Conservation (phyloP, 345 rosid species). For the Eucalyptus tenuipes region DNA sequence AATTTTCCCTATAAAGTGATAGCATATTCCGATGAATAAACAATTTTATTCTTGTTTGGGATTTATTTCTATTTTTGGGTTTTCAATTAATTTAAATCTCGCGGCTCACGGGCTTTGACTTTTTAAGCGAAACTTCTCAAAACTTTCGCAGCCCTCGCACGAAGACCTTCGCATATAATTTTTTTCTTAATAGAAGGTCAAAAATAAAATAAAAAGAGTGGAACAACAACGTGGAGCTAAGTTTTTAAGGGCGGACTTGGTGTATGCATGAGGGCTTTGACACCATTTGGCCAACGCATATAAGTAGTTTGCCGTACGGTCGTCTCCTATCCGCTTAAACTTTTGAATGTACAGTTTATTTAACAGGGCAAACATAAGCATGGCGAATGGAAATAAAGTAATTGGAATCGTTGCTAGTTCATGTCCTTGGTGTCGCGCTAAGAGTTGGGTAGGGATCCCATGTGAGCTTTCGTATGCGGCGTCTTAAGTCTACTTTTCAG, state of each 20-base stretch:
- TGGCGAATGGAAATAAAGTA: neutral
- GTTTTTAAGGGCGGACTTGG: neutral
- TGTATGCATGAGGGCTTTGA: neutral
- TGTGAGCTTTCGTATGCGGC: accelerated
- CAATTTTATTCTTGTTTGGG: neutral
- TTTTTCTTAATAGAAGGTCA: neutral
- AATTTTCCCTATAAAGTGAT: too few species aligned
- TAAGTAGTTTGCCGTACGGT: neutral
- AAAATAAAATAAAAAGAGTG: neutral
- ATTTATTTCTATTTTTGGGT: neutral
- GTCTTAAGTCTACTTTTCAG: neutral
- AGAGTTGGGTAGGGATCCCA: neutral
- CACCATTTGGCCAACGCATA: neutral
- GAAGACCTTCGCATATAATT: too few species aligned
- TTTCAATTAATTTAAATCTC: neutral
- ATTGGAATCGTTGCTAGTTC: neutral
- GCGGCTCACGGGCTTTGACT: neutral
- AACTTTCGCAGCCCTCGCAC: neutral
- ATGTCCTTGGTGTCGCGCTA: neutral
- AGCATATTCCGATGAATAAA: neutral
- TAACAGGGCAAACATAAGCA: neutral
- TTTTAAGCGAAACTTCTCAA: neutral
- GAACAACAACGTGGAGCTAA: neutral
- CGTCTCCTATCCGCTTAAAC: neutral
- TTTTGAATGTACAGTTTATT: neutral